Conservation (phyloP, 2,329 filamentous ascomycete species). For the Diaporthe caulivora region DNA sequence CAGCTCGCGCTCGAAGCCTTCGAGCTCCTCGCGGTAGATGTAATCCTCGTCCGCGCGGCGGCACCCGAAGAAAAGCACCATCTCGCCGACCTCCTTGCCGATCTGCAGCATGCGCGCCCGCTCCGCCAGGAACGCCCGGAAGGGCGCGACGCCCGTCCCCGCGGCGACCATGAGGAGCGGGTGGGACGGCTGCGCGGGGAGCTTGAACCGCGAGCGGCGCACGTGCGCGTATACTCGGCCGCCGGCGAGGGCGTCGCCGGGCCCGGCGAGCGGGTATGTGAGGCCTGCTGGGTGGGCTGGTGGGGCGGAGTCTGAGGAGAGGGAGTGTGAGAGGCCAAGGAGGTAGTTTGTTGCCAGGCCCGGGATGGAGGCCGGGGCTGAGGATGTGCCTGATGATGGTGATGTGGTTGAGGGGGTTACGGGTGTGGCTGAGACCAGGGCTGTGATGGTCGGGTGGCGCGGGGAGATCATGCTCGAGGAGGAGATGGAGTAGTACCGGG, state of each 20-base stretch:
- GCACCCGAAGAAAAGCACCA: conserved; percentile 55
- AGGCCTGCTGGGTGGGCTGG: conserved; percentile 17
- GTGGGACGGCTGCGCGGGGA: conserved; percentile 53
- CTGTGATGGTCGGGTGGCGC: conserved; percentile 57
- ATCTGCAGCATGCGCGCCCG: conserved; percentile 49
- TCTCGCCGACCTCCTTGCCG: conserved; percentile 49
- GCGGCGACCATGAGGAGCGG: conserved; percentile 64
- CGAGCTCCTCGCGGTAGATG: conserved; percentile 40
- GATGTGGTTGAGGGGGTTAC: background rate
- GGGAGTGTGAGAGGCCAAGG: conserved; percentile 3
- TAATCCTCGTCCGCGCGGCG: conserved; percentile 49
- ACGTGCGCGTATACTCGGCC: conserved; percentile 53
- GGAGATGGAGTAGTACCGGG: conserved; percentile 71
- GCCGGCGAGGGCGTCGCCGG: conserved; percentile 40
- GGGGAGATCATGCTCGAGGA: conserved; percentile 60
- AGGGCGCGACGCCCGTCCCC: conserved; percentile 60
- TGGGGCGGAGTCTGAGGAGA: background rate
- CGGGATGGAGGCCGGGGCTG: conserved; percentile 5
- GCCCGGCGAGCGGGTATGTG: background rate
- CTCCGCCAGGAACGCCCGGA: conserved; percentile 48
- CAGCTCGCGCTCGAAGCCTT: conserved; percentile 41
- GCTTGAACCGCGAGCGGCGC: conserved; percentile 56
- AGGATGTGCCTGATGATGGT: background rate
- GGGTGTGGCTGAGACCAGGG: conserved; percentile 50
- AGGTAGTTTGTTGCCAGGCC: conserved; percentile 26